Base-by-base conservation (phyloP, 129 eudicot species). In the Lactuca sativa region DNA sequence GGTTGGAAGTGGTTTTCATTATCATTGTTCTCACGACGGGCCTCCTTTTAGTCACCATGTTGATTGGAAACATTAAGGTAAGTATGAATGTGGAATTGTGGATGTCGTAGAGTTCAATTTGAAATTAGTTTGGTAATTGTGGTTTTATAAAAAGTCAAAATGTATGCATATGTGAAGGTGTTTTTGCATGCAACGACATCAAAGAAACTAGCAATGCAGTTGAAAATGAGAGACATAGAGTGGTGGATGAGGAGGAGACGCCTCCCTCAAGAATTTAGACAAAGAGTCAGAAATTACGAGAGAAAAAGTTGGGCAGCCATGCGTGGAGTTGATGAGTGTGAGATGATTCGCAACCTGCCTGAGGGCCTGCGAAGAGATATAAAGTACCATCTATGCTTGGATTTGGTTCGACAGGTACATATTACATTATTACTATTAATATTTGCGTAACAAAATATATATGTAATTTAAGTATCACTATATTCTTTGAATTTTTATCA, bases 271-370 rank as follows among this genome's bases (percentile, higher is more conserved):
- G 74, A 64, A 8, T 83, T 87, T 55, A 69, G 80, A 75, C 97
- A 90, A 75, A 86, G 99, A 59, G 97, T 90, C 37, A 67, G 99
- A 49, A 90, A 90, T 78, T 90, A 90, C 65, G 96, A 95, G 82
- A 74, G 99, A 13, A 97, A 95, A 66, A 78, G 96, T 1, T 95
- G 99, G 99, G 99, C 99, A 0, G 99, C 99, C 33, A 95, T 87
- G 99, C 93, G 99, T 14, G 99, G 99, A 12, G 99, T 95, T 0
- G 97, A 95, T 62, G 99, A 95, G 77, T 90, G 95, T 71, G 99
- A 95, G 77, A 95, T 95, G 97, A 90, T 89, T 7, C 74, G 91
- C 6, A 95, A 95, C 65, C 95, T 95, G 32, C 99, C 99, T 0
- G 99, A 95, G 77, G 93, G 99, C 5, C 96, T 95, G 6, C 80